These are phyloP conservation scores for Nannizzia gypsea DNA, from an alignment of 2,329 filamentous ascomycete species.

Conservation along the genomic window DNA sequence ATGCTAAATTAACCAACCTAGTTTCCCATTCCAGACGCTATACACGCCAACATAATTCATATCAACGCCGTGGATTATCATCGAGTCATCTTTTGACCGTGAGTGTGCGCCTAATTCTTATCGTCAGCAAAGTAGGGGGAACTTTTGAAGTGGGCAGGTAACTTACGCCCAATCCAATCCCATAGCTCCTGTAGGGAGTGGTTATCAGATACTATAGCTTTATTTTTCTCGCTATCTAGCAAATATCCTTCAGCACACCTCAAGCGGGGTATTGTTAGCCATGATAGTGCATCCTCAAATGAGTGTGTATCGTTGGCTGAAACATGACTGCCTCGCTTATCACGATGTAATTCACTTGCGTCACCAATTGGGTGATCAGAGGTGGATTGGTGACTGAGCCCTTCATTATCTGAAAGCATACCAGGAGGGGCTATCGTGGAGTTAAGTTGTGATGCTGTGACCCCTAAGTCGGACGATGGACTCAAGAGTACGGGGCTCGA, in stretches of 20 bases:
- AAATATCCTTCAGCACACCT: slow-evolving; percentile 45
- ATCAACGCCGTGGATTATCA: slow-evolving; percentile 46
- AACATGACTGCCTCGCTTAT: slow-evolving; percentile 27
- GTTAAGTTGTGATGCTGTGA: slow-evolving; percentile 22
- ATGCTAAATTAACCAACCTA: slow-evolving; percentile 29
- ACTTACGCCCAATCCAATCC: slow-evolving; percentile 44
- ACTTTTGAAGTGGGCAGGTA: not conserved
- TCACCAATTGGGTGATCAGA: not conserved
- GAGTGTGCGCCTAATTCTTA: slow-evolving; percentile 25
- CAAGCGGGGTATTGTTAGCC: slow-evolving; percentile 31
- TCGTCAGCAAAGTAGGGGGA: slow-evolving; percentile 5
- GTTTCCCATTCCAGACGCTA: slow-evolving; percentile 46
- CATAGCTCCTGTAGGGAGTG: slow-evolving; percentile 47
- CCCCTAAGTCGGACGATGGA: slow-evolving; percentile 21
- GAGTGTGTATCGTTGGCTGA: slow-evolving; percentile 23
- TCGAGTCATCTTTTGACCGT: slow-evolving; percentile 37
- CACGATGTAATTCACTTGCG: slow-evolving; percentile 28
- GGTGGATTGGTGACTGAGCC: not conserved
- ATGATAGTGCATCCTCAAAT: slow-evolving; percentile 30
- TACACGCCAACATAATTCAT: slow-evolving; percentile 50
- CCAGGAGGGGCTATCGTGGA: slow-evolving; percentile 20
- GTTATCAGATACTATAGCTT: slow-evolving; percentile 44
- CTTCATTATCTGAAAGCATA: not conserved
- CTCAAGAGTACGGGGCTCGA: slow-evolving; percentile 23
- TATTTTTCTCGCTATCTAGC: slow-evolving; percentile 45